Base-by-base conservation (phyloP, 441 rosid genomes). In the Erysimum pusillum region DNA sequence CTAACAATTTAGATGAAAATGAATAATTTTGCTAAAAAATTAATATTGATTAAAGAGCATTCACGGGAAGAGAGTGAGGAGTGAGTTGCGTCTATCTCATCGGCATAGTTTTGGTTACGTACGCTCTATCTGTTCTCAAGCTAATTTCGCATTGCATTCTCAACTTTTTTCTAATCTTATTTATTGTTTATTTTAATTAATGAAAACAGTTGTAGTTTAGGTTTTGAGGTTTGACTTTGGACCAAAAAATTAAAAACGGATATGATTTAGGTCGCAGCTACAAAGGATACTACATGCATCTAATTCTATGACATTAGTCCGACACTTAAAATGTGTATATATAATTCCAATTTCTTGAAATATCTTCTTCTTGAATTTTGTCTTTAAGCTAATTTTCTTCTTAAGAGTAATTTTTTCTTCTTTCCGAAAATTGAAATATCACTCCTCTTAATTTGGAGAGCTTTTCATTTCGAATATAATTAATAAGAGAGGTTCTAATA, bases 21-120 rank as follows among this genome's bases (percentile, higher is more conserved):
- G 7, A 17, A 31, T 3, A 64, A 7, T 25, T 66, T 35, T 11
- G 2, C 2, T 14, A 20, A 28, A 62, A 14, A 57, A 7, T 6
- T 18, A 52, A 54, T 38, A 49, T 11, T 12, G 0, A 28, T 38
- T 12, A 6, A 22, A 10, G 44, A 51, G 54, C 44, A 58, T 49
- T 58, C 81, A 78, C 63, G 81, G 46, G 63, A 78, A 78, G 81
- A 67, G 81, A 78, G 78, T 78, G 74, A 73, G 65, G 64, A 53
- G 77, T 45, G 65, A 53, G 77, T 78, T 73, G 60, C 78, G 81
- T 78, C 73, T 59, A 11, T 3, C 44, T 48, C 22, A 66, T 73
- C 51, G 77, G 64, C 69, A 9, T 41, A 41, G 32, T 41, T 60
- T 18, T 36, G 12, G 77, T 71, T 72, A 72, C 76, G 77, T 78